phyloP scores from a whole-genome alignment of 192 early-diverging fungal genomes.

The Linnemannia hyalina region DNA sequence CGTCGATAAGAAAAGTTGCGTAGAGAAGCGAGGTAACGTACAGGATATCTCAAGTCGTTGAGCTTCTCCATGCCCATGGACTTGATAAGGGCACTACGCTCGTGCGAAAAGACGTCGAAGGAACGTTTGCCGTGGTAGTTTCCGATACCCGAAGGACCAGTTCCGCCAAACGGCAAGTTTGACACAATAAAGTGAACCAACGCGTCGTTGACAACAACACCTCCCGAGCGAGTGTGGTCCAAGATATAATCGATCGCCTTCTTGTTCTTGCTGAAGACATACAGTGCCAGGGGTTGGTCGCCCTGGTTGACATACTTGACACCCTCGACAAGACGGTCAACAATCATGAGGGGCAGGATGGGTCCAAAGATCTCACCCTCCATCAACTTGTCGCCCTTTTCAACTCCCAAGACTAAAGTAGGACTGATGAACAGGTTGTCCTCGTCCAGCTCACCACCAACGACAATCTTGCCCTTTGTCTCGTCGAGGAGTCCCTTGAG shows the following conservation, averaged over 20 bases:
- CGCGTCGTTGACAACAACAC: conserved; percentile 85
- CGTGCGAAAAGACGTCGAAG: conserved; percentile 87
- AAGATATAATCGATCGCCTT: conserved; percentile 74
- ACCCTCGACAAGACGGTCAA: conserved; percentile 77
- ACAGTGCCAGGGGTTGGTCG: conserved; percentile 85
- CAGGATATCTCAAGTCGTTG: conserved; percentile 51
- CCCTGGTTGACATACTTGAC: conserved; percentile 72
- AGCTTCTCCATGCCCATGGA: conserved; percentile 55
- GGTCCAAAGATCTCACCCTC: conserved; percentile 94
- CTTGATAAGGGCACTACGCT: conserved; percentile 69
- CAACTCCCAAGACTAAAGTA: conserved; percentile 83
- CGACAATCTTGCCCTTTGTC: conserved; percentile 66
- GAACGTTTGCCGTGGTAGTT: conserved; percentile 85
- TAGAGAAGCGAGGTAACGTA: conserved; percentile 12
- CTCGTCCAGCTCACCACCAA: conserved; percentile 72
- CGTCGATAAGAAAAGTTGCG: not conserved
- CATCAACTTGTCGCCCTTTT: conserved; percentile 78
- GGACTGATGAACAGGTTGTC: conserved; percentile 81
- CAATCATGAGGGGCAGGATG: conserved; percentile 84
- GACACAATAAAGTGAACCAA: conserved; percentile 73
- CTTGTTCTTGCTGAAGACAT: conserved; percentile 75
- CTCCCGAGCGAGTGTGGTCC: conserved; percentile 80
- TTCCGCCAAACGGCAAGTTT: conserved; percentile 89
- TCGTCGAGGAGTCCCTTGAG: conserved; percentile 65
- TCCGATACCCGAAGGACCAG: conserved; percentile 89